Percentiles rank a stretch among this genome's conserved stretches.
phyloP scores from a whole-genome alignment of 768 basidiomycete genomes.

The button mushroom (Agaricus bisporus) region DNA sequence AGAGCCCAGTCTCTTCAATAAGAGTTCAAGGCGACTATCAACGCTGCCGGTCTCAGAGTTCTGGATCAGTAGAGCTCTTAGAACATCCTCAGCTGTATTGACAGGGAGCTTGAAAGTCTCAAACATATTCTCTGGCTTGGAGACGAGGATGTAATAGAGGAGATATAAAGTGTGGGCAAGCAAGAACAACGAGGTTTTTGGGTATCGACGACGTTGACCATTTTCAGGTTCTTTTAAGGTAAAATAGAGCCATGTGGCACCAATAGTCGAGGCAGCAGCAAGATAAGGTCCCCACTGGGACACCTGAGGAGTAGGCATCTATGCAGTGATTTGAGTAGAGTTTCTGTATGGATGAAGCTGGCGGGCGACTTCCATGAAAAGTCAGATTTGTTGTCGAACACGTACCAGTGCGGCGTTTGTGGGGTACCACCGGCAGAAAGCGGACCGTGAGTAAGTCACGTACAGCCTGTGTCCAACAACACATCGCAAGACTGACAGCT shows the following conservation, averaged over 20 bases:
- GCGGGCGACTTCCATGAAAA: too few relatives aligned
- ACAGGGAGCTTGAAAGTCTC: slow-evolving; percentile 46
- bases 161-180: slow-evolving; percentile 46
- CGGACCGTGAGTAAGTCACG: too few relatives aligned
- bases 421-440: too few relatives aligned
- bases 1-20: slow-evolving; percentile 50
- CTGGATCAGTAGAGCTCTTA: slow-evolving; percentile 40
- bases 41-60: slow-evolving; percentile 34
- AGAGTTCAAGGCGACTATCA: slow-evolving; percentile 39
- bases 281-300: slow-evolving; percentile 5
- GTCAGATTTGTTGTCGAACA: too few relatives aligned
- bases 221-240: slow-evolving; percentile 3
- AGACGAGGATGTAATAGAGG: slow-evolving; percentile 37
- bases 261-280: neutral
- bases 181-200: slow-evolving; percentile 30
- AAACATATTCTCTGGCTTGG: slow-evolving; percentile 60
- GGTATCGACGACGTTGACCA: slow-evolving; percentile 3
- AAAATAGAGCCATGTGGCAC: slow-evolving; percentile 10
- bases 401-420: too few relatives aligned
- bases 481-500: too few relatives aligned
- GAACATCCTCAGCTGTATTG: slow-evolving; percentile 44
- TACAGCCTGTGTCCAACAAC: too few relatives aligned
- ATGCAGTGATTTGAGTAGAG: neutral
- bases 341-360: too few relatives aligned
- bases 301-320: slow-evolving; percentile 2